These are phyloP conservation scores for Populus hybrid DNA, from an alignment of 441 rosid genomes.

Conservation along the genomic window DNA sequence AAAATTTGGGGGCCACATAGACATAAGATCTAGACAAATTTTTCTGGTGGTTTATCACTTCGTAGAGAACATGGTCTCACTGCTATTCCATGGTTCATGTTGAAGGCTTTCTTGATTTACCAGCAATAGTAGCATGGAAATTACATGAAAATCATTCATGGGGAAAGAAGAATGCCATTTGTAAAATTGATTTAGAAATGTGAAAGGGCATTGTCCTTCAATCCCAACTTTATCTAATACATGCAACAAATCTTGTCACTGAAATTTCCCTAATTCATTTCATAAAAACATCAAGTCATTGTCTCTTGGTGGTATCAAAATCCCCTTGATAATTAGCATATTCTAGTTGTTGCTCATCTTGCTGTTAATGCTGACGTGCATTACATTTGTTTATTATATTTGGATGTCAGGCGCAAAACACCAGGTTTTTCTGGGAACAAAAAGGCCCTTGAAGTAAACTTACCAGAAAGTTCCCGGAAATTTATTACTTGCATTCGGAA, in stretches of 20 bases:
- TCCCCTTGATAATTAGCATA: neutral
- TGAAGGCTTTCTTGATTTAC: neutral
- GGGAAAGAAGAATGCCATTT: neutral
- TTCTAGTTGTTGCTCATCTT: neutral
- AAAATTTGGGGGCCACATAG: constrained; percentile 9
- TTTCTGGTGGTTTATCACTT: neutral
- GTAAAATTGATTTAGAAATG: neutral
- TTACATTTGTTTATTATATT: neutral
- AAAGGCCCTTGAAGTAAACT: constrained; percentile 86
- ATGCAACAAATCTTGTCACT: neutral
- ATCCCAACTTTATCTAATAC: neutral
- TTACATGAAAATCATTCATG: neutral
- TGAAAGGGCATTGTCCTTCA: neutral
- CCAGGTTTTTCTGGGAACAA: constrained; percentile 81
- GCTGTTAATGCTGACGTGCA: neutral
- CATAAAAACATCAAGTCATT: neutral
- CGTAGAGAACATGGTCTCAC: neutral
- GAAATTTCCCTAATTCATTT: constrained; percentile 2
- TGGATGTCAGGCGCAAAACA: constrained; percentile 71
- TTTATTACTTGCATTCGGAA: constrained; percentile 96
- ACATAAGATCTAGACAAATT: neutral
- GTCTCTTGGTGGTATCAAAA: neutral
- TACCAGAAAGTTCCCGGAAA: constrained; percentile 96
- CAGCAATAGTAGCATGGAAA: constrained; percentile 1
- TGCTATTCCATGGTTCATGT: neutral